A percentile compares a stretch with the other conserved stretches of the same genome.
These are phyloP conservation scores for Zoysia japonica DNA, from an alignment of 176 grass and related monocot genomes.

Conservation along the genomic window DNA sequence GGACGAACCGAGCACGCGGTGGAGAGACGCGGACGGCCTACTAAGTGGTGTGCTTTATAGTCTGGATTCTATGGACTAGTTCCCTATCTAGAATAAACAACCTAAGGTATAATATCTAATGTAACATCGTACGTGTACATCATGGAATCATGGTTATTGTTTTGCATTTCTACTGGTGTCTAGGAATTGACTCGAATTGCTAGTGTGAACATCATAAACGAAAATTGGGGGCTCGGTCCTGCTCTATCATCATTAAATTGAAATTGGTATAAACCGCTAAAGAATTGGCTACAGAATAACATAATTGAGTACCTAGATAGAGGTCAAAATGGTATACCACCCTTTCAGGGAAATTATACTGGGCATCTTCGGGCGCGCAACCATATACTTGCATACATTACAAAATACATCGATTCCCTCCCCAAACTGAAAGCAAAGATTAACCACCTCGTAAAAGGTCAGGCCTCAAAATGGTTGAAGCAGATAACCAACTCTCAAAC, in stretches of 20 bases:
- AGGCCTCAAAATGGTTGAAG: background rate
- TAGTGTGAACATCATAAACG: no score
- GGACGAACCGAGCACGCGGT: conserved; percentile 32
- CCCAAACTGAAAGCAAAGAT: background rate
- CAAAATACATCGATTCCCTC: background rate
- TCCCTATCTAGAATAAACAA: background rate
- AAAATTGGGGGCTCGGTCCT: no score
- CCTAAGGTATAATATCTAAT: no score
- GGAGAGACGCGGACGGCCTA: conserved; percentile 42
- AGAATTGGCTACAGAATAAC: background rate
- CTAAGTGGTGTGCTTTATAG: background rate
- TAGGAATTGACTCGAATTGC: no score
- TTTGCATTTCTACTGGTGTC: no score
- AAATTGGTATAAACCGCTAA: background rate
- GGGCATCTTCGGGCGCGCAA: background rate
- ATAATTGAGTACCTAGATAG: no score
- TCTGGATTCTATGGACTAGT: conserved; percentile 1
- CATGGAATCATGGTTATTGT: no score
- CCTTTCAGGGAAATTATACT: background rate
- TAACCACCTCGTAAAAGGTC: background rate
- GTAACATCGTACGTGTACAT: no score
- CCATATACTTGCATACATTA: background rate
- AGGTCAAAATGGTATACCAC: no score
- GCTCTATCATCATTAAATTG: no score
- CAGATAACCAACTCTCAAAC: no score